Conservation (phyloP, 495 filamentous ascomycete genomes). For the Platismatia glauca region DNA sequence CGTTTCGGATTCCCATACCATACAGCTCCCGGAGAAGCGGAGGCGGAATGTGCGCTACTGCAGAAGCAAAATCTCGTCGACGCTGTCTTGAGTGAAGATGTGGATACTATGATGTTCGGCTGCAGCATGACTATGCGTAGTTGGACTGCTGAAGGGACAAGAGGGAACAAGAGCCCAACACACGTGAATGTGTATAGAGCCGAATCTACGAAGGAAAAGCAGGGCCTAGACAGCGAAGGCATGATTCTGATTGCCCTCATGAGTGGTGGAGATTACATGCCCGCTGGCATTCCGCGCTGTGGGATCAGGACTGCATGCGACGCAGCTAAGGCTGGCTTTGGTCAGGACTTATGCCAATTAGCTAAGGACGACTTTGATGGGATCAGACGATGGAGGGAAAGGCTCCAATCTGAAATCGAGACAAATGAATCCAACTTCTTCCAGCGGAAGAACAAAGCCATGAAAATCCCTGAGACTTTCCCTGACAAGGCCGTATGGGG, state of each 20-base stretch:
- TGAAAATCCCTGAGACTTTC: conserved; percentile 73
- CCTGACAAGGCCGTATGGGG: conserved; percentile 68
- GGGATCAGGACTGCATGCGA: conserved; percentile 82
- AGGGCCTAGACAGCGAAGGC: conserved; percentile 65
- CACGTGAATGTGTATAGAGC: conserved; percentile 75
- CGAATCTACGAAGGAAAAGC: conserved; percentile 40
- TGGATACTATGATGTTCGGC: conserved; percentile 98
- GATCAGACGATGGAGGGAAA: conserved; percentile 63
- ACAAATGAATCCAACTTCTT: conserved; percentile 85
- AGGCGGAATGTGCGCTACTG: conserved; percentile 88
- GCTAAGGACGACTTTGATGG: conserved; percentile 30
- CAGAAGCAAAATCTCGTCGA: conserved; percentile 83
- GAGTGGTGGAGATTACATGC: conserved; percentile 91
- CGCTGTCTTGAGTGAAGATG: conserved; percentile 92
- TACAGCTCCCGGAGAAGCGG: conserved; percentile 88
- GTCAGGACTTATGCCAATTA: conserved; percentile 59
- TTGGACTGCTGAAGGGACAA: conserved; percentile 66
- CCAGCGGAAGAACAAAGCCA: conserved; percentile 57
- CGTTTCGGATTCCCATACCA: conserved; percentile 80
- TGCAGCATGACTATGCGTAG: conserved; percentile 68
- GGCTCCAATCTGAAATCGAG: conserved; percentile 62
- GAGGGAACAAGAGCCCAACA: conserved; percentile 59
- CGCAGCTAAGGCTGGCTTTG: conserved; percentile 83
- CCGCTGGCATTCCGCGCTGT: conserved; percentile 79
- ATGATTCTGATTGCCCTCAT: conserved; percentile 95